These are phyloP conservation scores for Camelina laxa DNA, from an alignment of 345 rosid genomes.

Conservation along the genomic window DNA sequence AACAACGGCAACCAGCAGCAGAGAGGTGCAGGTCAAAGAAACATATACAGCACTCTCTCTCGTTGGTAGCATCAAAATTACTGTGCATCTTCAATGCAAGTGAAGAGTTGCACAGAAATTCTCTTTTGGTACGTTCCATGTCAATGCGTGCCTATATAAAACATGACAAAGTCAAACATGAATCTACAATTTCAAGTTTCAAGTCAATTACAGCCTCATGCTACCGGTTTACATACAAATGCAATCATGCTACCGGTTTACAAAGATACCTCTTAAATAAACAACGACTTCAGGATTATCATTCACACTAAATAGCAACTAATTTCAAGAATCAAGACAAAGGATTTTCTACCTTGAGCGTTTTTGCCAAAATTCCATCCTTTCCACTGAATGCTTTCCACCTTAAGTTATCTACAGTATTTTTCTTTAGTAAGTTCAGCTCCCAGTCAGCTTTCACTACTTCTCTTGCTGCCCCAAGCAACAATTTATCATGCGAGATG, in stretches of 20 bases:
- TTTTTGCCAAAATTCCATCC: conserved; percentile 81
- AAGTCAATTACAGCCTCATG: conserved; percentile 12
- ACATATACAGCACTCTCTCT: conserved; percentile 92
- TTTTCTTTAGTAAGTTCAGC: conserved; percentile 80
- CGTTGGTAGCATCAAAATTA: conserved; percentile 81
- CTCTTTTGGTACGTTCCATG: conserved; percentile 74
- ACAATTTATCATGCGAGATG: conserved; percentile 90
- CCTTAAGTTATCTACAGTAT: conserved; percentile 71
- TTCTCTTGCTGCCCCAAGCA: conserved; percentile 99
- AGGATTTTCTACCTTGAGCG: conserved; percentile 70
- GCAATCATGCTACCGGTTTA: conserved; percentile 3
- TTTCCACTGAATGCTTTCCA: conserved; percentile 89
- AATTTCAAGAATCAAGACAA: conserved; percentile 31
- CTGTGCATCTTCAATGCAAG: conserved; percentile 86
- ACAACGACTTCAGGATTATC: background rate
- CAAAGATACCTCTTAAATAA: conserved; percentile 10
- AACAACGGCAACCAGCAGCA: conserved; percentile 95
- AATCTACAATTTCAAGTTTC: conserved; percentile 1
- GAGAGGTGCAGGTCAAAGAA: conserved; percentile 95
- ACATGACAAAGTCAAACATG: conserved; percentile 25
- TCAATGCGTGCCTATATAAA: conserved; percentile 72
- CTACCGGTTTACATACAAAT: background rate
- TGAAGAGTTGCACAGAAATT: conserved; percentile 59
- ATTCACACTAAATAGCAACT: background rate
- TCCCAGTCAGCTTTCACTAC: conserved; percentile 98